Conservation (phyloP, 768 basidiomycete genomes). For the Coprinellus micaceus region DNA sequence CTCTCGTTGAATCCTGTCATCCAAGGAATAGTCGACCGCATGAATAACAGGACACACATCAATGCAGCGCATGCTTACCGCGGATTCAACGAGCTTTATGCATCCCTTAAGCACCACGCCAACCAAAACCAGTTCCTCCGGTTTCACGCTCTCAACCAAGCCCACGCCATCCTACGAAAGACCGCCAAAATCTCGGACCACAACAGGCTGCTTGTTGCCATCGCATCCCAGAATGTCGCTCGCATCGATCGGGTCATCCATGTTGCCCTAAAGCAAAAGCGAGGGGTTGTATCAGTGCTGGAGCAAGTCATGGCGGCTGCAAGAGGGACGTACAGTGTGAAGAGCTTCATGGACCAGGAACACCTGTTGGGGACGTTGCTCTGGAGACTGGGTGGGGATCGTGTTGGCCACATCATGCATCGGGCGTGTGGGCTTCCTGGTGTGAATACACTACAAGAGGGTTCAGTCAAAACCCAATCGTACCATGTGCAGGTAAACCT, state of each 20-base stretch:
- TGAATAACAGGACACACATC: neutral
- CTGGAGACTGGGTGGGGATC: conserved; percentile 19
- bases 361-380: conserved; percentile 17
- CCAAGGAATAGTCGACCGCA: neutral
- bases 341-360: conserved; percentile 20
- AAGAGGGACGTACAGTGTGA: conserved; percentile 18
- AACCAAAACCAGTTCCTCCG: neutral
- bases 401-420: conserved; percentile 20
- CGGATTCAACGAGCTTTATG: neutral
- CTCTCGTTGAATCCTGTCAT: neutral
- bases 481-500: conserved; percentile 14
- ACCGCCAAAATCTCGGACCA: neutral
- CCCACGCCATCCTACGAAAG: neutral
- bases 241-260: conserved; percentile 9
- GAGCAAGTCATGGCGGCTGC: conserved; percentile 7
- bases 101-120: neutral
- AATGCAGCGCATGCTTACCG: neutral
- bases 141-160: neutral
- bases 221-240: neutral
- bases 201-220: neutral
- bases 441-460: conserved; percentile 8
- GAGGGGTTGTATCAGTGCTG: conserved; percentile 13
- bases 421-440: conserved; percentile 15
- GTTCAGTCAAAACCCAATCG: neutral
- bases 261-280: conserved; percentile 13